Conservation (phyloP, 768 basidiomycete species). For the Lactarius tabidus region DNA sequence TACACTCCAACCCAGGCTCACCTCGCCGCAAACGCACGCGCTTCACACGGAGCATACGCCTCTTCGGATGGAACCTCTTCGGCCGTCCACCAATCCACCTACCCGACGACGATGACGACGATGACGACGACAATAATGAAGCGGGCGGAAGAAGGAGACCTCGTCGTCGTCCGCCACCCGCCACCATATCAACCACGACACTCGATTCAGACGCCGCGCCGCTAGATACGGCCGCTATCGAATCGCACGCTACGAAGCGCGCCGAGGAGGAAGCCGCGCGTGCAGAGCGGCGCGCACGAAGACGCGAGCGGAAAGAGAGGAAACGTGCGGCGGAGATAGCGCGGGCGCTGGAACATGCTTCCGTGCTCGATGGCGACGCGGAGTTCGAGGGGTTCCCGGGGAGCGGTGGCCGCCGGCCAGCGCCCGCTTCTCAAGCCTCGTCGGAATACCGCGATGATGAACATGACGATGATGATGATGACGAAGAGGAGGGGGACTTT, state of each 20-base stretch:
- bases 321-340: conserved; percentile 38
- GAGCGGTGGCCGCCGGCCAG: conserved; percentile 32
- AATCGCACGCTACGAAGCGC: conserved; percentile 36
- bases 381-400: conserved; percentile 70
- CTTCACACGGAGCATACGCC: conserved; percentile 41
- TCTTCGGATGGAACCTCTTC: conserved; percentile 68
- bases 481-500: conserved; percentile 52
- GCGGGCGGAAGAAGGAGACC: neutral
- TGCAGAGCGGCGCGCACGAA: conserved; percentile 45
- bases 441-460: conserved; percentile 17
- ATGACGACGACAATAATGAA: conserved; percentile 3
- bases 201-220: conserved; percentile 71
- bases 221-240: conserved; percentile 54
- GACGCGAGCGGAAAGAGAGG: conserved; percentile 45
- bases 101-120: conserved; percentile 51
- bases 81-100: conserved; percentile 60
- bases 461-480: conserved; percentile 40
- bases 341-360: conserved; percentile 34
- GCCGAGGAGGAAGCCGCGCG: conserved; percentile 35
- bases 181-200: conserved; percentile 40
- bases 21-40: conserved; percentile 25
- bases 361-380: conserved; percentile 29
- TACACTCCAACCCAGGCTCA: conserved; percentile 58
- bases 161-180: conserved; percentile 9
- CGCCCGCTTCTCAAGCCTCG: conserved; percentile 26